phyloP scores from a whole-genome alignment of 2,329 filamentous ascomycete genomes.

The Botrytis medusae region DNA sequence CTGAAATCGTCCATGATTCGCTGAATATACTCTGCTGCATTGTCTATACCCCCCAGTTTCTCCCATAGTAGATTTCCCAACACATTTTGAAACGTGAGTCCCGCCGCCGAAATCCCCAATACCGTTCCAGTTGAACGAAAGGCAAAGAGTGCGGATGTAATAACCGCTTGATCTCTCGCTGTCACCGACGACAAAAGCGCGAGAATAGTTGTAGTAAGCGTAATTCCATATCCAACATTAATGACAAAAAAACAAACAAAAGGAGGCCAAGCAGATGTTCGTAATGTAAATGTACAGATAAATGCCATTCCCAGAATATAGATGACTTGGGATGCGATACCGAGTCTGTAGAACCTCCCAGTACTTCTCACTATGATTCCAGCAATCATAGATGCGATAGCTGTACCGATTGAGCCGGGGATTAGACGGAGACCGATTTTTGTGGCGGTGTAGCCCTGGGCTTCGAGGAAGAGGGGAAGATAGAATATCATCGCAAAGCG shows the following conservation, averaged over 20 bases:
- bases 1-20: conserved; percentile 6
- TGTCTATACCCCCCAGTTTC: conserved; percentile 21
- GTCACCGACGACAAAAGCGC: conserved; percentile 67
- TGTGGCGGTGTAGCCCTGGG: conserved; percentile 61
- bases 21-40: conserved; percentile 9
- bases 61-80: conserved; percentile 18
- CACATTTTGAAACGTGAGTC: conserved; percentile 25
- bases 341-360: conserved; percentile 69
- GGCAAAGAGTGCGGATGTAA: conserved; percentile 74
- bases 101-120: conserved; percentile 52
- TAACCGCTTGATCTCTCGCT: conserved; percentile 67
- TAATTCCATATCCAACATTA: conserved; percentile 55
- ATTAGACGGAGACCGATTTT: conserved; percentile 63
- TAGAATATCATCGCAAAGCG: conserved; percentile 63
- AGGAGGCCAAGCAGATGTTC: conserved; percentile 51
- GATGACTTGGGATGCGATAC: conserved; percentile 46
- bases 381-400: conserved; percentile 58
- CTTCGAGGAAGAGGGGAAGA: conserved; percentile 73
- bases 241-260: conserved; percentile 54
- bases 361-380: conserved; percentile 68
- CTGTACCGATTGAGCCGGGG: conserved; percentile 61
- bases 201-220: conserved; percentile 68
- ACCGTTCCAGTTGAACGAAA: conserved; percentile 74
- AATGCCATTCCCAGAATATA: conserved; percentile 52
- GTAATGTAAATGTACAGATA: conserved; percentile 53